phyloP scores from a whole-genome alignment of 1,139 yeast species.

The Spencermartinsiella ligniputridi region DNA sequence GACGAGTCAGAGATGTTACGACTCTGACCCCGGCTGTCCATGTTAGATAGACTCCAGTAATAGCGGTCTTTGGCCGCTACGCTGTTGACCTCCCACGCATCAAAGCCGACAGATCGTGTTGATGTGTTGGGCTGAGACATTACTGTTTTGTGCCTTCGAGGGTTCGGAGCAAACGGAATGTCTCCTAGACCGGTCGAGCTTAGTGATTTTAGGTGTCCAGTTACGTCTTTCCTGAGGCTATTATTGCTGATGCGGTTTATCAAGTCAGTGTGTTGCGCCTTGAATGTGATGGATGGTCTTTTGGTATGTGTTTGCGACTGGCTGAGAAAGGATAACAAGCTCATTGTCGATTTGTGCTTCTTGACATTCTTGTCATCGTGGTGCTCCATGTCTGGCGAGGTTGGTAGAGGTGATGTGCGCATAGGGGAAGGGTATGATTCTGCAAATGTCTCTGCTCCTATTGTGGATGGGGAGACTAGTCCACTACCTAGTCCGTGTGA shows the following conservation, averaged over 20 bases:
- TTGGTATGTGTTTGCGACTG: conserved; percentile 10
- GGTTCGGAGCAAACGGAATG: conserved; percentile 4
- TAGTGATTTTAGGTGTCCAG: background rate
- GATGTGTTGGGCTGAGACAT: conserved; percentile 2
- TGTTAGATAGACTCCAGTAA: conserved; percentile 15
- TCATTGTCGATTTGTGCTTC: conserved; percentile 17
- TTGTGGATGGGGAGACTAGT: too few relatives aligned
- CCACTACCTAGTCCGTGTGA: too few relatives aligned
- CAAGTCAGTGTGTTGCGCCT: conserved; percentile 13
- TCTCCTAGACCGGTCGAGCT: conserved; percentile 3
- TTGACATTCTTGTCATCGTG: too few relatives aligned
- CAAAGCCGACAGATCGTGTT: conserved; percentile 10
- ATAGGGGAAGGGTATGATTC: background rate
- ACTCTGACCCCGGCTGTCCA: conserved; percentile 8
- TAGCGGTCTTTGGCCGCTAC: conserved; percentile 15
- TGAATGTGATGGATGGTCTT: conserved; percentile 12
- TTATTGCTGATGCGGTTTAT: background rate
- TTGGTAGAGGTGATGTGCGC: conserved; percentile 2
- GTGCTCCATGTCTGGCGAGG: too few relatives aligned
- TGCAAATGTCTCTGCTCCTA: too few relatives aligned
- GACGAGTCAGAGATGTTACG: conserved; percentile 15
- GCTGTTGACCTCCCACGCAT: conserved; percentile 20
- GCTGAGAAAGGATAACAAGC: conserved; percentile 17
- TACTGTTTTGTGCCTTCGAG: background rate
- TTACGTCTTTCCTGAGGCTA: background rate